Evolutionary conservation across 2,329 filamentous ascomycete species (phyloP), one percentile per base, ranked within the genome.

Genomic region (Alternaria sp.): DNA sequence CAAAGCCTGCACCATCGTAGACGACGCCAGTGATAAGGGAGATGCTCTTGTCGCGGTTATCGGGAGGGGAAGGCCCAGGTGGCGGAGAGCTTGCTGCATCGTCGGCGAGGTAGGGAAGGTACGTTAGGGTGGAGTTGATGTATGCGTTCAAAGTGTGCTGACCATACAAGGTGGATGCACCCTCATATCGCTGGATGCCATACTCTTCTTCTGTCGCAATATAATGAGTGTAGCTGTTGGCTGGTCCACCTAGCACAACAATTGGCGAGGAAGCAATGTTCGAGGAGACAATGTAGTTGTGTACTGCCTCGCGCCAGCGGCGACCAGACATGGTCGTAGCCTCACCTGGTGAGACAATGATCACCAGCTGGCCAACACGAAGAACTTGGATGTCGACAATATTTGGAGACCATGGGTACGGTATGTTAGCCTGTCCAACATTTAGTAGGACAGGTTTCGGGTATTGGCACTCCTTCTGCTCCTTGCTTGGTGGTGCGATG

Each of bases 291-390:
- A 73, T 65, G 7, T 61, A 51, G 57, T 73, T 75, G 66, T 69
- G 61, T 4, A 78, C 75, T 34, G 76, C 74, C 57, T 77, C 75
- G n/a, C 90, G 91, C 94, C 94, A 97, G 26, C 94, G 87, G 22
- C 94, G 86, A 0, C 94, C 94, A 2, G 92, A 87, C 94, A 97
- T 98, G 5, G 94, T 97, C 0, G 91, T 95, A 1, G 91, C 93
- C 78, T 97, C 94, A 30, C 93, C 93, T 0, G 94, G 91, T 32
- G 90, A 91, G 28, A 97, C 87, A 63, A 97, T 88, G 63, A 97
- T 90, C 57, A 96, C 82, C 7, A 97, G 80, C 71, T 95, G 91
- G 0, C 94, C 94, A 0, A 94, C 90, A 12, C 94, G 90, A 14
- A 97, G 83, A 30, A 91, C 84, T 75, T 97, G 94, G 9, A 97